Base-by-base conservation (phyloP, 306 rosid species). In the Fagus crenata region DNA sequence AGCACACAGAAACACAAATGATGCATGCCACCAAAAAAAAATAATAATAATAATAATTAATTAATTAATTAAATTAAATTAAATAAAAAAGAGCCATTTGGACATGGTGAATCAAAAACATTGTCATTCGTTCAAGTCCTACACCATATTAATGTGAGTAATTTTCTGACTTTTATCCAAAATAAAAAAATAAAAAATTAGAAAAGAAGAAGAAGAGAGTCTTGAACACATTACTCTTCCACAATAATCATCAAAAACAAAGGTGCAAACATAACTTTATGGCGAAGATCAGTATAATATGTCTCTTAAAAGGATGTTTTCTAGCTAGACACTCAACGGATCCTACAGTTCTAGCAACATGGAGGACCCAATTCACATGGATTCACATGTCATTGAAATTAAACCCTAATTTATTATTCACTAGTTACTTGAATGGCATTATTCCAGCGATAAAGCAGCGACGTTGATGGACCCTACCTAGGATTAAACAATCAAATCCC, bases 341-440 rank as follows among this genome's bases (percentile, higher is more conserved):
- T 76, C 73, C 73, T 46, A 85, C 73, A 75, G 63, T 42, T 51
- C 36, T 41, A 75, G 58, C 75, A 78, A 76, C 85, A 81, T 35
- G 86, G 90, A 87, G 91, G 86, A 77, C 91, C 92, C 90, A 58
- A 82, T 86, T 89, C 91, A 84, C 89, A 81, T 84, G 91, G 86
- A 72, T 81, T 86, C 91, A 91, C 90, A 63, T 91, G 90, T 64
- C 83, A n/a, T 31, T 83, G 89, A 76, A 76, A 75, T 69, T 15
- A 32, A 81, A 71, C 82, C 77, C 73, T 75, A 83, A 84, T 82
- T 78, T 73, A 49, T 79, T 81, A 71, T 67, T 80, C 35, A 75
- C 69, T 1, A 75, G 72, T 70, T 67, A 54, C 67, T 79, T 77
- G 63, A 56, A 46, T 7, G 7, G 69, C 36, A 71, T 87, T 76